Base-by-base conservation (phyloP, 805 yeast genomes). In the Komagataella pastoris region DNA sequence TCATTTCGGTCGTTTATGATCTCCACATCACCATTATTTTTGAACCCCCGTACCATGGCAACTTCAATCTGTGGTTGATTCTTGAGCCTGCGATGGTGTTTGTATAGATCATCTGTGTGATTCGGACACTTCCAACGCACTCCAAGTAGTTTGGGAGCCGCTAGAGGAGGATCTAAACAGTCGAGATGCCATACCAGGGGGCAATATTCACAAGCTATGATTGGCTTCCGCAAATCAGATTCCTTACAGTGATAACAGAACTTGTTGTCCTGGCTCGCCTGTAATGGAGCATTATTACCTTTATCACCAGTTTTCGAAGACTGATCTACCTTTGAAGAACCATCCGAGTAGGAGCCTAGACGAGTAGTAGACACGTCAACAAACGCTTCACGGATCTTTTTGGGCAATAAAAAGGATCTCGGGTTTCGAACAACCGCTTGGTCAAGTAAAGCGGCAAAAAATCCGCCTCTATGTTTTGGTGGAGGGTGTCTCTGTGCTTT, bases 51-150 rank as follows among this genome's bases (percentile, higher is more conserved):
- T 1, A 75, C 62, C 52, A 80, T 67, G 18, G 70, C 65, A 3
- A 85, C 83, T 52, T 83, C 85, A 6, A 81, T 62, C 21, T 74
- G 66, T 3, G 72, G 65, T 47, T 79, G 79, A 56, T 74, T 76
- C 56, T 72, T 76, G 56, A 76, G 71, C 50, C 88, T 67, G 50
- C 65, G 58, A 52, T 73, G 67, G 12, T 71, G 57, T 30, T 72
- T 72, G n/a, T 73, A 55, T 19, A 77, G 64, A 46, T 66, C 70
- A 48, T 76, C 85, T 18, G 80, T 78, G 67, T 88, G 97, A 57
- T 85, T 83, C 2, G 97, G 98, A 65, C 96, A 93, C 68, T 79
- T 81, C 98, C 97, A 91, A 64, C 83, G 86, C 47, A 73, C 72
- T 1, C 93, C 95, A 47, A 86, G 62, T 46, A 83, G 80, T 59